These are phyloP conservation scores for Apocynum venetum DNA, from an alignment of 257 asterid species.

Conservation along the genomic window DNA sequence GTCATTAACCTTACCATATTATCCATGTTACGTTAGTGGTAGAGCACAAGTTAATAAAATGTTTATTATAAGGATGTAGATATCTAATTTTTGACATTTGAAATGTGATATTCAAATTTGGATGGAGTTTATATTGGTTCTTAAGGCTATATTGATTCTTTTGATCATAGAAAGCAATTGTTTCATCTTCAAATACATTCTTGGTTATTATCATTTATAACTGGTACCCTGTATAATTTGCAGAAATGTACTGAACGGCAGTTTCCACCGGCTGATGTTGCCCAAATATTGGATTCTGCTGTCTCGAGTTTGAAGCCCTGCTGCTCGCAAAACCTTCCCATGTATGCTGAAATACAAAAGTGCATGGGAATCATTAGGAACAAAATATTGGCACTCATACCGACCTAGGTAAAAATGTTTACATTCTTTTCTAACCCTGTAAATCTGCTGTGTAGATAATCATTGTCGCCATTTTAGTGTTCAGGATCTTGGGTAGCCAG, in stretches of 20 bases:
- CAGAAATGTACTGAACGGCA: constrained; percentile 97
- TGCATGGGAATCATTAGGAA: constrained; percentile 93
- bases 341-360: constrained; percentile 82
- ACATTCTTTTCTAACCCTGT: constrained; percentile 4
- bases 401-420: constrained; percentile 35
- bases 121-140: too few relatives aligned
- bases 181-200: not conserved
- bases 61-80: too few relatives aligned
- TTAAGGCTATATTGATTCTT: too few relatives aligned
- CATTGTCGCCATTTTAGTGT: not conserved
- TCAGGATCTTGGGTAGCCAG: not conserved
- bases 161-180: too few relatives aligned
- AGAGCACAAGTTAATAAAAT: too few relatives aligned
- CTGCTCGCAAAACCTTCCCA: constrained; percentile 70
- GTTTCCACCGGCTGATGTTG: constrained; percentile 89
- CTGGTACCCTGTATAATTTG: constrained; percentile 11
- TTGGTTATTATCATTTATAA: not conserved
- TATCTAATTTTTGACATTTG: too few relatives aligned
- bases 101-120: too few relatives aligned
- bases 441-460: constrained; percentile 4
- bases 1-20: too few relatives aligned
- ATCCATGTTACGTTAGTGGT: too few relatives aligned
- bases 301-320: constrained; percentile 74
- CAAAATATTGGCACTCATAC: constrained; percentile 90
- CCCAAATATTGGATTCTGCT: constrained; percentile 85